Evolutionary conservation across 352 stramenopile species (phyloP).

Genomic region (Aphanomyces euteiches): DNA sequence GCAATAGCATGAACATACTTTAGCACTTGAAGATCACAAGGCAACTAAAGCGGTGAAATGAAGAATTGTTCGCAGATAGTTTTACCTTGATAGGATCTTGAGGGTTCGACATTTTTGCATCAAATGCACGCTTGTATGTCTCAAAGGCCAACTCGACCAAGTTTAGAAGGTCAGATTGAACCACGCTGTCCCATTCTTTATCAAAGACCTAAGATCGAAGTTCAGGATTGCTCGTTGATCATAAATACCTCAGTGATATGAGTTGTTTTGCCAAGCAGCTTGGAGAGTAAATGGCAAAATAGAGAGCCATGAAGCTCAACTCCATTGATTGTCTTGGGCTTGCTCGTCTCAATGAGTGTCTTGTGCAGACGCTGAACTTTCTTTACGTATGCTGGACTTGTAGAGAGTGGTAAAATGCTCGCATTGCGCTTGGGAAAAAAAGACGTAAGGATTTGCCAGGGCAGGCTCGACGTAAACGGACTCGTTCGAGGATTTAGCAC

Average conservation of each 20-base stretch:
- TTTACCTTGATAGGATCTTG: neutral
- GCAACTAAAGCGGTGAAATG: neutral
- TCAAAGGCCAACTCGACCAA: slow-evolving; percentile 14
- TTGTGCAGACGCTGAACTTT: slow-evolving; percentile 19
- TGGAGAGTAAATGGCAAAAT: neutral
- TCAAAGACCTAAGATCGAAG: neutral
- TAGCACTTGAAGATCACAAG: neutral
- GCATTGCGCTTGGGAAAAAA: slow-evolving; percentile 26
- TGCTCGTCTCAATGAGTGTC: slow-evolving; percentile 17
- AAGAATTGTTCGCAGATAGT: neutral
- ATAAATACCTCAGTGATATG: slow-evolving; percentile 6
- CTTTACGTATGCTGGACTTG: slow-evolving; percentile 26
- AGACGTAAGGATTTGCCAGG: slow-evolving; percentile 29
- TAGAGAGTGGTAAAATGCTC: slow-evolving; percentile 9
- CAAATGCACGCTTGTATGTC: slow-evolving; percentile 1
- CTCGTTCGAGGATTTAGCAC: slow-evolving; percentile 23
- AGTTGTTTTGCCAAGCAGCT: neutral
- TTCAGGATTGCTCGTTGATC: neutral
- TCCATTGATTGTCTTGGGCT: slow-evolving; percentile 1
- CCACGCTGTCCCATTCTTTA: neutral
- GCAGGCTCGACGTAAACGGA: slow-evolving; percentile 7
- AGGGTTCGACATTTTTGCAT: neutral
- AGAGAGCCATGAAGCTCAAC: slow-evolving; percentile 18
- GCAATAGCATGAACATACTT: neutral
- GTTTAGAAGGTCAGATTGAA: slow-evolving; percentile 11